These are phyloP conservation scores for bread wheat (Triticum aestivum) DNA, from an alignment of 176 grass and related monocot species.

Conservation along the genomic window DNA sequence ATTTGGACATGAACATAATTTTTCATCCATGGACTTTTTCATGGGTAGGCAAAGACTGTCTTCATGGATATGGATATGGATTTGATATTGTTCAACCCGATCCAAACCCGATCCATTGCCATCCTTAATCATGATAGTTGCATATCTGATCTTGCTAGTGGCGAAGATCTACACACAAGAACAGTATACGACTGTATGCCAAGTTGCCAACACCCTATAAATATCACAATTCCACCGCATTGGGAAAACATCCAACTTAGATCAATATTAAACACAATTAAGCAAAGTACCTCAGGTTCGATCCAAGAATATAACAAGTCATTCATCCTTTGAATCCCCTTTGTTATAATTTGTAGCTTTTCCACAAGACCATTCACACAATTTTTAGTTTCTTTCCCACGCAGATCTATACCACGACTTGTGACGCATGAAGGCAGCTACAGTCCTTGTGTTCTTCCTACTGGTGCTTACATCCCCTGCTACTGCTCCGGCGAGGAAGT, in stretches of 20 bases:
- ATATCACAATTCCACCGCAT: not conserved
- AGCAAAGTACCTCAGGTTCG: not conserved
- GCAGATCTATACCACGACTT: not conserved
- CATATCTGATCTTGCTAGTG: too few species aligned
- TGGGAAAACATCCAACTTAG: not conserved
- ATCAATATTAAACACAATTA: not conserved
- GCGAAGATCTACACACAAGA: too few species aligned
- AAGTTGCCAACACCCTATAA: conserved; percentile 6
- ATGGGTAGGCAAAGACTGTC: too few species aligned
- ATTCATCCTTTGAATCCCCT: not conserved
- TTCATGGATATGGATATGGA: too few species aligned
- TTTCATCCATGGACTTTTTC: too few species aligned
- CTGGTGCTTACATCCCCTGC: not conserved
- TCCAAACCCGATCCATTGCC: too few species aligned
- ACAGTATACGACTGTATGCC: too few species aligned
- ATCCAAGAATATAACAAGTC: not conserved
- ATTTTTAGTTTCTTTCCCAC: not conserved
- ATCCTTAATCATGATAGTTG: too few species aligned
- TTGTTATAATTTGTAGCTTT: not conserved
- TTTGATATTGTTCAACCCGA: too few species aligned
- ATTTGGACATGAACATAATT: too few species aligned
- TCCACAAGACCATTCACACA: not conserved
- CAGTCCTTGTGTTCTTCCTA: not conserved
- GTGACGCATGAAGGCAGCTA: conserved; percentile 8
- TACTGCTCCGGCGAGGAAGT: not conserved